Evolutionary conservation across 768 basidiomycete genomes (phyloP).

Genomic region (Auricularia cornea): DNA sequence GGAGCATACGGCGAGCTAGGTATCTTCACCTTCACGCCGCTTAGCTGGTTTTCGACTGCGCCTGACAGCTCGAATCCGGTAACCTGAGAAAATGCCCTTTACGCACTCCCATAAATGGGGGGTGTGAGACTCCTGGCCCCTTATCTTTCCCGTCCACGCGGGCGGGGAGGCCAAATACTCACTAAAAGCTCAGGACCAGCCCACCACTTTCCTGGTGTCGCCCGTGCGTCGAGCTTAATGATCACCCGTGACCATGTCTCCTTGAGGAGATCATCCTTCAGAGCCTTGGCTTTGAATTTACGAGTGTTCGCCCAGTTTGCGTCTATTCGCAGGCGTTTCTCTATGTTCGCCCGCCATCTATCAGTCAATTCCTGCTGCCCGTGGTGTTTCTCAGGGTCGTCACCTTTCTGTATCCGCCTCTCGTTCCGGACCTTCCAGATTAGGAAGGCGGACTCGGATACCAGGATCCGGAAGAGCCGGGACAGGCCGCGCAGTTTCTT

Average conservation of each 20-base stretch:
- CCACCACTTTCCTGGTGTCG: background rate
- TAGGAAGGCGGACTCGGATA: background rate
- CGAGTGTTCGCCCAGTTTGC: background rate
- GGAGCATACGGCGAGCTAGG: background rate
- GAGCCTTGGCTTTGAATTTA: background rate
- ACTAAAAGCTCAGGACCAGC: background rate
- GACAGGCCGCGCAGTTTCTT: background rate
- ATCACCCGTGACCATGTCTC: background rate
- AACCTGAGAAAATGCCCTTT: background rate
- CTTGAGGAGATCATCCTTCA: background rate
- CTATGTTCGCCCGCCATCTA: background rate
- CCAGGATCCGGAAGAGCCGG: background rate
- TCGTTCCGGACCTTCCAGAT: background rate
- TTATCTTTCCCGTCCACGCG: background rate
- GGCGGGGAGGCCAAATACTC: too few species aligned
- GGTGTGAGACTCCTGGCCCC: too few species aligned
- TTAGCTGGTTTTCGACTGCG: background rate
- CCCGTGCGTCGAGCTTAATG: too few species aligned
- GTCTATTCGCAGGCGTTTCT: background rate
- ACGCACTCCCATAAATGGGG: background rate
- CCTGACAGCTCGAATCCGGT: background rate
- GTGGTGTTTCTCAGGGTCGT: background rate
- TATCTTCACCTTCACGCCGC: background rate
- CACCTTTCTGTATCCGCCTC: background rate
- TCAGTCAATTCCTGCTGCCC: background rate